Base-by-base conservation (phyloP, 108 stramenopile genomes). In the Cyclotella atomus region DNA sequence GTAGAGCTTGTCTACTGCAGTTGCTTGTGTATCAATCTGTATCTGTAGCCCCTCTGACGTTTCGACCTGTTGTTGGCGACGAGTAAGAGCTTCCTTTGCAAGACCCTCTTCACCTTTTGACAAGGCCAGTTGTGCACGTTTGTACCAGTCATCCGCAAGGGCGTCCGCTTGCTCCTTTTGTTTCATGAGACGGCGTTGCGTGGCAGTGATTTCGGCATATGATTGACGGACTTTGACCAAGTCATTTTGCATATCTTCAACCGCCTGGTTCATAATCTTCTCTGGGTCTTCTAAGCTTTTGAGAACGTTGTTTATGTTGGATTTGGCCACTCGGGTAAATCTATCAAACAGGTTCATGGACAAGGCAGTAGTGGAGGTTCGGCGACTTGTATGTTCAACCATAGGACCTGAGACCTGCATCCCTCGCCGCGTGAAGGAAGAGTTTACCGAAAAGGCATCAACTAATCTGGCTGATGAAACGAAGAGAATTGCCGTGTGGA, bases 171-270 rank as follows among this genome's bases (percentile, higher is more conserved):
- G 91, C 71, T 96, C 93, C 81, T 91, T 92, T 82, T 96, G 93
- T 80, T 94, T 91, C 71, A 91, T 41, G 36, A 94, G 75, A 19
- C 98, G 91, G 77, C 96, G 96, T 76, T 97, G 96, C 16, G 97
- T 96, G 27, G 98, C 98, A 6, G 94, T 92, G 24, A 98, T 87
- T 93, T 98, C 98, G 19, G 98, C 98, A 71, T 97, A 98, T 15
- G 92, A 93, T 84, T 98, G 98, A 69, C 98, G 92, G 36, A 98
- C 82, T 76, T 95, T 96, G 34, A 97, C 91, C 55, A 98, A 86
- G 83, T 98, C 98, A 59, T 57, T 83, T 89, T 98, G 98, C 97
- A 98, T 97, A 80, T 98, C 98, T 76, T 96, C 95, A 27, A 98
- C 75, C 8, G 98, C 97, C 79, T 97, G 97, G 44, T 77, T 91